Conservation (phyloP, 345 rosid genomes). For the Corymbia maculata region DNA sequence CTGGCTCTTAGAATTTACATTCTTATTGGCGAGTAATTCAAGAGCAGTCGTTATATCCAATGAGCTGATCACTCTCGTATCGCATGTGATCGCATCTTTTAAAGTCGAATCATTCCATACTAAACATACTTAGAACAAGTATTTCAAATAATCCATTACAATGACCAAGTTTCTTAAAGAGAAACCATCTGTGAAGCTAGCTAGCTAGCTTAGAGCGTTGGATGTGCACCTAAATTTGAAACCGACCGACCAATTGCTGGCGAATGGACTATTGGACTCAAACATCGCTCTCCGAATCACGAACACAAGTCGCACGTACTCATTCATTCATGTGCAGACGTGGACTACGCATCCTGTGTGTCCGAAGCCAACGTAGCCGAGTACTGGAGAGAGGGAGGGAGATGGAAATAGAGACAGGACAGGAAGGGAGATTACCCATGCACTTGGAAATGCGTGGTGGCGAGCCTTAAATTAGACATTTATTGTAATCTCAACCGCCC, state of each 20-base stretch:
- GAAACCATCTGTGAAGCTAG: not conserved
- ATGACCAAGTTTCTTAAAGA: not conserved
- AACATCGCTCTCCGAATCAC: not conserved
- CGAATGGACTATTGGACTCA: not conserved
- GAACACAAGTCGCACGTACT: not conserved
- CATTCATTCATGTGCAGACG: not conserved
- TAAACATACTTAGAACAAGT: not conserved
- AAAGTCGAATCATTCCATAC: not conserved
- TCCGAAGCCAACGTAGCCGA: not conserved
- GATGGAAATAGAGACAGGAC: not conserved
- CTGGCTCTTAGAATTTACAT: not conserved
- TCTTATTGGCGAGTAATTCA: not conserved
- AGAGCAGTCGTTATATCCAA: not conserved
- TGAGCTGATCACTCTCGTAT: not conserved
- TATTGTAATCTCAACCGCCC: not conserved
- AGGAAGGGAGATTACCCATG: not conserved
- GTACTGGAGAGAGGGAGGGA: not conserved
- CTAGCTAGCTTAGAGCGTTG: not conserved
- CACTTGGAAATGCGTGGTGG: not conserved
- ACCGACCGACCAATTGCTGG: not conserved
- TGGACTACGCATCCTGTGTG: not conserved
- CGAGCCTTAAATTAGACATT: not conserved
- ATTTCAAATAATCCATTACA: not conserved
- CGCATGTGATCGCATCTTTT: not conserved
- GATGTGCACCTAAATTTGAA: not conserved